phyloP scores from a whole-genome alignment of 2,329 filamentous ascomycete genomes.

The Chlorencoelia australis region DNA sequence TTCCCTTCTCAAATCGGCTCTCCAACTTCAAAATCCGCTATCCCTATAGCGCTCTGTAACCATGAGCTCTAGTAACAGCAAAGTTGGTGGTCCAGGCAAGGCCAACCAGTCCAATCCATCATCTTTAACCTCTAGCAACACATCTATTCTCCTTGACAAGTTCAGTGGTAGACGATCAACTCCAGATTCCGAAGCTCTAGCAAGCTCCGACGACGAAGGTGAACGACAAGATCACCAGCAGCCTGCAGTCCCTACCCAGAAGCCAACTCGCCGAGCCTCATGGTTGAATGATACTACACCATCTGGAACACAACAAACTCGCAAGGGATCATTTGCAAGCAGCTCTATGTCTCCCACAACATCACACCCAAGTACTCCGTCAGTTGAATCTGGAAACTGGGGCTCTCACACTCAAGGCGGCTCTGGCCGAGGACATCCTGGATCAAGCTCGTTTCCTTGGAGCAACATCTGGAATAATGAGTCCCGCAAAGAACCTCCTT shows the following conservation, averaged over 20 bases:
- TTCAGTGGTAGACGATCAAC: constrained; percentile 72
- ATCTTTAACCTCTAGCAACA: constrained; percentile 47
- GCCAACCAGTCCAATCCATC: constrained; percentile 33
- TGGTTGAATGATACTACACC: constrained; percentile 80
- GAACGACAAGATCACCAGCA: constrained; percentile 49
- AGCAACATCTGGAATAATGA: constrained; percentile 76
- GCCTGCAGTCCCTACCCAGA: constrained; percentile 40
- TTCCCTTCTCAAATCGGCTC: too few species aligned
- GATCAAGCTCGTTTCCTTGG: constrained; percentile 51
- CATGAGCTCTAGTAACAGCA: constrained; percentile 19
- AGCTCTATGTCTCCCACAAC: constrained; percentile 68
- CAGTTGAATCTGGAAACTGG: constrained; percentile 53
- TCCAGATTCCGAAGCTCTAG: constrained; percentile 86
- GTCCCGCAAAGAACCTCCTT: constrained; percentile 61
- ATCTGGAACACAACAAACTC: constrained; percentile 44
- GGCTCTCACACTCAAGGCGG: constrained; percentile 40
- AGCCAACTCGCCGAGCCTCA: constrained; percentile 62
- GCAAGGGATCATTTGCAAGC: constrained; percentile 69
- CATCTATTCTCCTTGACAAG: constrained; percentile 63
- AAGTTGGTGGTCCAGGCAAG: constrained; percentile 29
- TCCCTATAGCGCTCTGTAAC: too few species aligned
- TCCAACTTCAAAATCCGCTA: too few species aligned
- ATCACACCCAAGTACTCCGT: constrained; percentile 73
- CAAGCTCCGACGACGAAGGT: constrained; percentile 86
- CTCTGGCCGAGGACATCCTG: constrained; percentile 35